Evolutionary conservation across 2,329 filamentous ascomycete genomes (phyloP), one percentile per base, ranked within the genome.

Genomic region (Didymella glomerata): DNA sequence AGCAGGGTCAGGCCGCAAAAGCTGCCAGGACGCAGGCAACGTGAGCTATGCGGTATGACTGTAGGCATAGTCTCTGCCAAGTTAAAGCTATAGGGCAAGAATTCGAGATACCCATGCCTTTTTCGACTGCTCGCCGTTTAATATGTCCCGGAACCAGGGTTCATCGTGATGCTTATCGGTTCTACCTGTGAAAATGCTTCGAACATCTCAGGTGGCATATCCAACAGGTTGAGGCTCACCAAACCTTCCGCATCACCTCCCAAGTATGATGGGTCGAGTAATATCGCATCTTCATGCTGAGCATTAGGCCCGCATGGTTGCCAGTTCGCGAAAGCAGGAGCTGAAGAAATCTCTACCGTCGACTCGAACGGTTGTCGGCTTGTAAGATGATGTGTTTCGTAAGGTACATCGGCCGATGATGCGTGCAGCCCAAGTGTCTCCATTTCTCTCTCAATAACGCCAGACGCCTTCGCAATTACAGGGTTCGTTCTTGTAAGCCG

Each of bases 131-230:
- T 32, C 11, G 30, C 14, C 30, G 32, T 36, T 36, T 16, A 36
- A 36, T 22, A 46, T 9, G 10, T 46, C 44, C 32, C 32, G 16
- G 28, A 46, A n/a, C 47, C 47, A 27, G 32, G 32, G 16, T 48
- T 25, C 47, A 48, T 48, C 11, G 32, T 48, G 13, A 48, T 34
- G 16, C 47, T 48, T 30, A 48, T 48, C 2, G 47, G 47, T 20
- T 48, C 47, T n/a, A 34, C 9, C 14, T 38, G 47, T 22, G 32
- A 27, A n/a, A 48, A 48, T 2, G 47, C 47, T 8, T 48, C 47
- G 32, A 25, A 48, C 47, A 38, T 48, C 47, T 48, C 47, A 25
- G 47, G 47, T 4, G 47, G 32, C 47, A 48, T 48, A 14, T 48
- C 32, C 11, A 48, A 27, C 20, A 40, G n/a, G 13, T 38, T 27